Evolutionary conservation across 2,329 filamentous ascomycete genomes (phyloP), one percentile per base, ranked within the genome.

Genomic region (Ophiostoma piceae): DNA sequence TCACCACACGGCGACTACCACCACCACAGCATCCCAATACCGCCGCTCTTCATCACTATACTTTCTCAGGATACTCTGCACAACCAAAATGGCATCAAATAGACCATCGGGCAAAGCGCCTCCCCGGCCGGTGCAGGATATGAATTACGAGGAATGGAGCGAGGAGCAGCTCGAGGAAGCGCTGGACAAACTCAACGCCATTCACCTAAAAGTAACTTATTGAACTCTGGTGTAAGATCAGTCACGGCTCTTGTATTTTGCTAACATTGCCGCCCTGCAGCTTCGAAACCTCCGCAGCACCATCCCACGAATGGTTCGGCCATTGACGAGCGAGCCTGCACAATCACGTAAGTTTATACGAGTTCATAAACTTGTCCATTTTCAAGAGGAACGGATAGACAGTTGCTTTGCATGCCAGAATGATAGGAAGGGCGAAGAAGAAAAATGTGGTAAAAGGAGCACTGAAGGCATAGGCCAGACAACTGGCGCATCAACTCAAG

Each of bases 121-220:
- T 3, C 35, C 26, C 35, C 70, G 64, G 12, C 19, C 67, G 2
- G 11, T 64, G 3, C 65, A 69, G 8, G 70, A 71, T 6, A 16
- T 32, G 69, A 47, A 47, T 1, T 75, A 77, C 54, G 79, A 79
- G 69, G 75, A 77, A 9, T 79, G 79, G 78, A 81, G 85, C 66
- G 84, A 87, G 75, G 79, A 81, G 69, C 81, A 81, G 71, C 78
- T 87, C 7, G 80, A 83, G 71, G 78, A 81, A 71, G 82, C 81
- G 32, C 79, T 87, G 74, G 78, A 83, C 74, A 80, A 82, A 43
- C 79, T 87, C 68, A 84, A 85, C 73, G 78, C 84, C 66, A 77
- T 87, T n/a, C 84, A 87, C 74, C 79, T 84, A 74, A 83, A 85
- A 80, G 85, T 83, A 81, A 43, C 41, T 7, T 8, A 35, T 35